These are phyloP conservation scores for Amaranthus tricolor DNA, from an alignment of 179 eudicot species.

Conservation along the genomic window DNA sequence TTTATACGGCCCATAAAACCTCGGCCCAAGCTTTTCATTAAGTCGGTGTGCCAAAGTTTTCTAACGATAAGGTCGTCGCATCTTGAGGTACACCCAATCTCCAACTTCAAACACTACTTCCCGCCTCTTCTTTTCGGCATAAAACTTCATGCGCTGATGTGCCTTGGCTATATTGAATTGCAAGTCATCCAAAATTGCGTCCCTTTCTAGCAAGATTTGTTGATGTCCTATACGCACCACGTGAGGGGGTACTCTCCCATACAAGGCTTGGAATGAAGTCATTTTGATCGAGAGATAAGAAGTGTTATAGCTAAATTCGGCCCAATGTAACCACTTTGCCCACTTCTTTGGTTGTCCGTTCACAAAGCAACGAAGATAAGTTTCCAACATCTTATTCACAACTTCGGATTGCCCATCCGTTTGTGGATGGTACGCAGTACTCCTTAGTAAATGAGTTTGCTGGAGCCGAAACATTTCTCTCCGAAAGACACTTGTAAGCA, in stretches of 20 bases:
- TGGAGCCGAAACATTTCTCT: neutral
- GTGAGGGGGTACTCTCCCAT: neutral
- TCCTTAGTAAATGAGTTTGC: neutral
- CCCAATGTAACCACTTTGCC: neutral
- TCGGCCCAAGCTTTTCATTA: neutral
- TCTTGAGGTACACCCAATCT: neutral
- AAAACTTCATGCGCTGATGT: neutral
- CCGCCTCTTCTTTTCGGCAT: neutral
- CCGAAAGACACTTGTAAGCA: neutral
- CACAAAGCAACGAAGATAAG: neutral
- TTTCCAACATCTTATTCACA: neutral
- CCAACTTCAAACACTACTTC: neutral
- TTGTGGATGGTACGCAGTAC: neutral
- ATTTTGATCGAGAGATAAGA: neutral
- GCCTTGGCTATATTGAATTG: neutral
- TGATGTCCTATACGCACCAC: neutral
- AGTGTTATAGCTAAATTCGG: slow-evolving; percentile 2
- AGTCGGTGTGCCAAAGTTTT: neutral
- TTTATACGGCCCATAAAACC: neutral
- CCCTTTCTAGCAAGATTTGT: neutral
- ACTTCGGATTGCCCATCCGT: neutral
- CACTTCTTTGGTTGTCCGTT: neutral
- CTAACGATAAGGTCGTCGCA: neutral
- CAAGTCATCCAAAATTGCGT: neutral
- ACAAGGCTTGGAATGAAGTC: neutral